phyloP scores from a whole-genome alignment of 345 rosid genomes.

The Aurinia saxatilis region DNA sequence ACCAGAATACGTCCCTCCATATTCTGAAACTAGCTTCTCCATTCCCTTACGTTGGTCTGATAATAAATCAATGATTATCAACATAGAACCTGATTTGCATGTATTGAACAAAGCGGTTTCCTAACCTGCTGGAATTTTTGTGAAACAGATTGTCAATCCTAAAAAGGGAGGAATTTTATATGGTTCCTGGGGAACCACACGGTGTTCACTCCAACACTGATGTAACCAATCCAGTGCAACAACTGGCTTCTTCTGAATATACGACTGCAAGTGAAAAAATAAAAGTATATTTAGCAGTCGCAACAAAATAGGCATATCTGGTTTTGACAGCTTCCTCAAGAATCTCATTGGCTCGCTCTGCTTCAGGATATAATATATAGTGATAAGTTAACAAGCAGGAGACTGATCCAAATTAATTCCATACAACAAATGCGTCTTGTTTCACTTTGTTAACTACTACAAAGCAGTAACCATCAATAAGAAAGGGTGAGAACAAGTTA shows the following conservation, averaged over 20 bases:
- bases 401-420: not conserved
- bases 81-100: not conserved
- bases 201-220: constrained; percentile 93
- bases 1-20: constrained; percentile 85
- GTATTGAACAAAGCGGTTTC: constrained; percentile 9
- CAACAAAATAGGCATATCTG: constrained; percentile 4
- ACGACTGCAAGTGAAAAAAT: constrained; percentile 46
- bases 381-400: not conserved
- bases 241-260: constrained; percentile 69
- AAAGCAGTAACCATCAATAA: not conserved
- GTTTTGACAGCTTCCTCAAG: constrained; percentile 19
- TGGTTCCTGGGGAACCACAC: constrained; percentile 85
- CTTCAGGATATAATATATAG: not conserved
- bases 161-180: constrained; percentile 83
- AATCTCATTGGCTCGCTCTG: constrained; percentile 9
- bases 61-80: constrained; percentile 23
- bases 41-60: constrained; percentile 80
- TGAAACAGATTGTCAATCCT: constrained; percentile 77
- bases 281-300: not conserved
- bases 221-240: constrained; percentile 73
- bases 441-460: not conserved
- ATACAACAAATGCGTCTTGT: not conserved
- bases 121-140: constrained; percentile 72
- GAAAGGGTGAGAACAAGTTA: constrained; percentile 4
- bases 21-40: constrained; percentile 45